Percentiles rank a stretch among this genome's conserved stretches.
phyloP scores from a whole-genome alignment of 179 eudicot species.

The Vitellaria paradoxa region DNA sequence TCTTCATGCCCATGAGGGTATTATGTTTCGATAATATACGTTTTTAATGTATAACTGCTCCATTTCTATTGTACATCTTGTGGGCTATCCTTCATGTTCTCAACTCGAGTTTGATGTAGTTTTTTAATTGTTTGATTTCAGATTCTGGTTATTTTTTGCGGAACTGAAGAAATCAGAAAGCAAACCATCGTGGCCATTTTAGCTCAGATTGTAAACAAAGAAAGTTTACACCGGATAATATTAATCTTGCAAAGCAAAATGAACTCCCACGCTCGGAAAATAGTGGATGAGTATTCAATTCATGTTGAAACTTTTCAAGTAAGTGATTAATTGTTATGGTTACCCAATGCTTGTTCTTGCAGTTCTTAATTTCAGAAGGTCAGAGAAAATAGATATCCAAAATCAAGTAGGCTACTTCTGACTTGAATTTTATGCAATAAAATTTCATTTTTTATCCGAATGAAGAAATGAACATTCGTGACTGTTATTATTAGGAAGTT shows the following conservation, averaged over 20 bases:
- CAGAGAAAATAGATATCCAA: background rate
- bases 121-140: conserved; percentile 10
- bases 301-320: conserved; percentile 43
- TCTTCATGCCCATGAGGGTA: no score
- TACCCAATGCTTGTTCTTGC: background rate
- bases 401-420: background rate
- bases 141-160: conserved; percentile 46
- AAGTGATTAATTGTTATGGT: background rate
- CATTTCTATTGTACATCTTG: background rate
- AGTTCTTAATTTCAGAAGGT: background rate
- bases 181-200: conserved; percentile 19
- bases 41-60: no score
- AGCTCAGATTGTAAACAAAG: conserved; percentile 26
- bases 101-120: background rate
- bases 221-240: conserved; percentile 28
- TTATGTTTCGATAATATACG: no score
- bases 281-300: conserved; percentile 24
- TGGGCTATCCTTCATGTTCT: background rate
- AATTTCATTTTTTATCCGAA: background rate
- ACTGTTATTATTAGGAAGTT: no score
- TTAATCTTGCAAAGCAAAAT: conserved; percentile 41
- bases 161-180: conserved; percentile 32
- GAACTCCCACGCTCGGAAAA: conserved; percentile 36
- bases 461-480: background rate
- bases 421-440: background rate